Conservation (phyloP, 1,139 yeast species). For the Geotrichum fermentans region DNA sequence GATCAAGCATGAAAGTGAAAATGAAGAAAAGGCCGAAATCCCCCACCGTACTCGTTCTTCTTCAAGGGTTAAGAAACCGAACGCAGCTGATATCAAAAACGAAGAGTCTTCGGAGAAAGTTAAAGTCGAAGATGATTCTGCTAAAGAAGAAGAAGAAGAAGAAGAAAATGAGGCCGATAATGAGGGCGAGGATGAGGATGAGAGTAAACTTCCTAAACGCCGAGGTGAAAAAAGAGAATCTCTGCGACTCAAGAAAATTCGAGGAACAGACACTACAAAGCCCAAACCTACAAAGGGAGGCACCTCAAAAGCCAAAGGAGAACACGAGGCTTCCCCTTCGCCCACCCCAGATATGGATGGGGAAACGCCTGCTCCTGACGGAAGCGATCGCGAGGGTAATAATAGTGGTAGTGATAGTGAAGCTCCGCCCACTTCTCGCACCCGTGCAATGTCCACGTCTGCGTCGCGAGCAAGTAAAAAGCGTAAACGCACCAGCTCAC, state of each 20-base stretch:
- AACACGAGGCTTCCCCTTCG: neutral
- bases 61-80: conserved; percentile 10
- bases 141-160: conserved; percentile 4
- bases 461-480: conserved; percentile 13
- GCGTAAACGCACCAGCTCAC: conserved; percentile 26
- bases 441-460: conserved; percentile 10
- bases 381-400: conserved; percentile 3
- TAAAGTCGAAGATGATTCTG: neutral
- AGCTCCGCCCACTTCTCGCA: conserved; percentile 14
- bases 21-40: neutral
- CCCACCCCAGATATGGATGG: neutral
- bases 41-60: conserved; percentile 11
- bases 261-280: conserved; percentile 15
- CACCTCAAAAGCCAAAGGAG: neutral
- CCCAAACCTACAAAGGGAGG: conserved; percentile 3
- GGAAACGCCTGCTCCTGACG: conserved; percentile 8
- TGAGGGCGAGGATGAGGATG: conserved; percentile 4
- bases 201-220: neutral
- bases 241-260: conserved; percentile 10
- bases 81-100: neutral
- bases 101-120: conserved; percentile 7
- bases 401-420: conserved; percentile 10
- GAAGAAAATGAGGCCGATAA: conserved; percentile 2
- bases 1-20: conserved; percentile 4
- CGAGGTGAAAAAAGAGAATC: conserved; percentile 13